phyloP scores from a whole-genome alignment of 2,329 filamentous ascomycete genomes.

The Myriangium duriaei region DNA sequence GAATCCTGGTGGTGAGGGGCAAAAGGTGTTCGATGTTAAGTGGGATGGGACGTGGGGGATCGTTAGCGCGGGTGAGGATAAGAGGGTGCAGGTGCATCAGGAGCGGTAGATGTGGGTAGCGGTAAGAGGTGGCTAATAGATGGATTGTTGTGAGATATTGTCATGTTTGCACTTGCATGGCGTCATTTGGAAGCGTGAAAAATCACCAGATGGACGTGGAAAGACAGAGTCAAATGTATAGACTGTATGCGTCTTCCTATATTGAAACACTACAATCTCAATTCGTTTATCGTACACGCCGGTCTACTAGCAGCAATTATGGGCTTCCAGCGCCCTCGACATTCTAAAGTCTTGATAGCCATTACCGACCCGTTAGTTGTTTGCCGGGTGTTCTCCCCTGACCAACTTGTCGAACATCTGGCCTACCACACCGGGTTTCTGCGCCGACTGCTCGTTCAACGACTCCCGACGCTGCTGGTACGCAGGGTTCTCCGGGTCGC shows the following conservation, averaged over 20 bases:
- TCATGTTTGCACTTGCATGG: too few relatives aligned
- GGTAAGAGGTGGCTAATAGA: conserved; percentile 35
- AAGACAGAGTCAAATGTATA: too few relatives aligned
- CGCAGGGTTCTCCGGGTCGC: conserved; percentile 11
- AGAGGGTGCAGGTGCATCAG: conserved; percentile 81
- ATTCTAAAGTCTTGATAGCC: too few relatives aligned
- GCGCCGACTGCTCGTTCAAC: conserved; percentile 11
- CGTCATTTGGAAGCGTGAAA: too few relatives aligned
- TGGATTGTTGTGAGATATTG: too few relatives aligned
- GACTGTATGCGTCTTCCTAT: too few relatives aligned
- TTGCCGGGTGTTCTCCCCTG: background rate
- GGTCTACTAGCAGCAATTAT: too few relatives aligned
- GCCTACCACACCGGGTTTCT: conserved; percentile 11
- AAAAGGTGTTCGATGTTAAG: conserved; percentile 77
- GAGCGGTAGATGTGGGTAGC: conserved; percentile 30
- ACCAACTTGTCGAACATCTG: conserved; percentile 13
- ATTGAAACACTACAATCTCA: too few relatives aligned
- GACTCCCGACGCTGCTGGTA: conserved; percentile 12
- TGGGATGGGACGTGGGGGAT: conserved; percentile 85
- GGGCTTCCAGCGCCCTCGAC: too few relatives aligned
- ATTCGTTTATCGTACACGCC: too few relatives aligned
- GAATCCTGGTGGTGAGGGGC: conserved; percentile 59
- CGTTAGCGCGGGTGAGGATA: conserved; percentile 85
- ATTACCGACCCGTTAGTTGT: too few relatives aligned
- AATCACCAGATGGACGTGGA: too few relatives aligned